Base-by-base conservation (phyloP, 345 rosid genomes). In the Salix udensis region DNA sequence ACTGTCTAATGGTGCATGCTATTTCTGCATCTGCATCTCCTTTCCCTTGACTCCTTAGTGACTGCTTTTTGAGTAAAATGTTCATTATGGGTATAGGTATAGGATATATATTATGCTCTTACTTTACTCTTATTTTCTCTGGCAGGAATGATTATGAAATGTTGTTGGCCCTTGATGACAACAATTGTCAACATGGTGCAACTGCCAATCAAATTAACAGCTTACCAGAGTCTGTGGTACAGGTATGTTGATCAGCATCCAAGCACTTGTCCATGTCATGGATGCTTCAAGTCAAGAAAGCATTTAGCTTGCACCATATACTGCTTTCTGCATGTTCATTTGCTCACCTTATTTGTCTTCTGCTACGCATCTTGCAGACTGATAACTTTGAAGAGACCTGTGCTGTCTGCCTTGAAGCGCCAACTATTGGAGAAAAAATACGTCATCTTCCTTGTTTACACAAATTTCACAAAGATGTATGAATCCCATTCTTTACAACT, bases 381-480 rank as follows among this genome's bases (percentile, higher is more conserved):
- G 88, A 89, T 9, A 87, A 88, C 58, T 86, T 78, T 65, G 91
- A 87, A 73, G 98, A 93, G 82, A 85, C 86, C 19, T 96, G 98
- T 74, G 96, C 90, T 21, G 82, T 96, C 64, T 96, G 97, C 84
- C 92, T 96, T 65, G 99, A 96, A 55, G 82, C 86, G 39, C 99
- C 98, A 1, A 73, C 84, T 36, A 62, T 79, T 68, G 98, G 99
- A 82, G 98, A 93, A 68, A 86, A 88, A 15, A 88, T 93, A 67
- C 96, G 96, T 21, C 98, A 93, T 80, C 98, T 96, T 40, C 99
- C 98, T 74, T 96, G 99, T 89, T 82, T 96, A 48, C 99, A 96
- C 87, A 96, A 96, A 82, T 96, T 96, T 85, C 99, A 96, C 81
- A 96, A 96, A 85, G 92, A 86, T 76, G 99, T 96, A 85, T 53